Conservation (phyloP, 805 yeast genomes). For the Candida ortonii region DNA sequence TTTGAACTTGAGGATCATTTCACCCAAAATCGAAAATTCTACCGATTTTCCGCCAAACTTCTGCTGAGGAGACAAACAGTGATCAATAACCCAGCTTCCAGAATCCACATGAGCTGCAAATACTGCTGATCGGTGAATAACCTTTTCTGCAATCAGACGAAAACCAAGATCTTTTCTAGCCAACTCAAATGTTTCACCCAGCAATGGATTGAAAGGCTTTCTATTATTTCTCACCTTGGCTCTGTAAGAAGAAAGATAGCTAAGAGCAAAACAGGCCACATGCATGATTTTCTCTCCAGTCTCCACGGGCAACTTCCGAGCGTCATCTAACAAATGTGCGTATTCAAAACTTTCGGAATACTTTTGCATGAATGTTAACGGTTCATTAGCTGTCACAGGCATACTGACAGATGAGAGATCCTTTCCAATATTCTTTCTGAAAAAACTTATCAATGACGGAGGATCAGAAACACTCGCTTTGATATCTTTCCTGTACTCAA, state of each 20-base stretch:
- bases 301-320: conserved; percentile 45
- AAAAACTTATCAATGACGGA: conserved; percentile 74
- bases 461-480: conserved; percentile 63
- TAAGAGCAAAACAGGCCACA: conserved; percentile 80
- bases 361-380: conserved; percentile 76
- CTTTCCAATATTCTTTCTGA: conserved; percentile 89
- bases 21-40: conserved; percentile 77
- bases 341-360: conserved; percentile 81
- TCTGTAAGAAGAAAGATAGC: conserved; percentile 67
- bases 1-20: conserved; percentile 50
- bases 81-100: conserved; percentile 61
- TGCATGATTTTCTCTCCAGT: conserved; percentile 60
- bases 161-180: conserved; percentile 81
- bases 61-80: conserved; percentile 71
- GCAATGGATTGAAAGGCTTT: conserved; percentile 91
- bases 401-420: conserved; percentile 81
- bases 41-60: conserved; percentile 95
- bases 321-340: conserved; percentile 59
- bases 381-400: conserved; percentile 95
- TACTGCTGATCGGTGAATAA: conserved; percentile 80
- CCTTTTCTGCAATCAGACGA: conserved; percentile 79
- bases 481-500: conserved; percentile 58
- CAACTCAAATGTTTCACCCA: conserved; percentile 91
- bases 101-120: conserved; percentile 80
- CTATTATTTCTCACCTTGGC: conserved; percentile 72